These are phyloP conservation scores for Gentiana dahurica DNA, from an alignment of 257 asterid species.

Conservation along the genomic window DNA sequence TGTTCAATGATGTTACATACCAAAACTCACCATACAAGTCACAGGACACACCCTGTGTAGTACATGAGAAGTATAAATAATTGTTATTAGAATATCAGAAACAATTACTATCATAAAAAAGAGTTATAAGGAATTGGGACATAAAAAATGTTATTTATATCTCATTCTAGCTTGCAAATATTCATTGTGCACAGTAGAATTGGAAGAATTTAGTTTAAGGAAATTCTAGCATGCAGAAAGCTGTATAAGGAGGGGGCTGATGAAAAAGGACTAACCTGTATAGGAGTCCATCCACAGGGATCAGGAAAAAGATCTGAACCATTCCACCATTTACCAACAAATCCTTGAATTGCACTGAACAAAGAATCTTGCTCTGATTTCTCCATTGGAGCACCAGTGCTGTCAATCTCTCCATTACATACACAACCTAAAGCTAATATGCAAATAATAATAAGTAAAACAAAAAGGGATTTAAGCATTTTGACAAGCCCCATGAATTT, in stretches of 20 bases:
- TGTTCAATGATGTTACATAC: constrained; percentile 68
- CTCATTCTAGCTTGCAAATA: no score
- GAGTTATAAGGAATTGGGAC: no score
- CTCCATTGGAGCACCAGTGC: constrained; percentile 55
- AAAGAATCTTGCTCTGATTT: constrained; percentile 54
- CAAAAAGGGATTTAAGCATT: constrained; percentile 8
- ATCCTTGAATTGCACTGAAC: constrained; percentile 77
- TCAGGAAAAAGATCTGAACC: constrained; percentile 99
- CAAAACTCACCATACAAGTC: constrained; percentile 77
- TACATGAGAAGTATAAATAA: constrained; percentile 5
- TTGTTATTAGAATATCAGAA: not conserved
- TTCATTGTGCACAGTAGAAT: no score
- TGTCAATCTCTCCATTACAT: constrained; percentile 54
- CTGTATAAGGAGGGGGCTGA: no score
- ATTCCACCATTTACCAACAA: constrained; percentile 96
- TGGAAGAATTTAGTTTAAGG: no score
- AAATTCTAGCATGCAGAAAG: no score
- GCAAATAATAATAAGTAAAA: constrained; percentile 16
- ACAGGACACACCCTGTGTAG: constrained; percentile 84
- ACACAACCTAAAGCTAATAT: constrained; percentile 15
- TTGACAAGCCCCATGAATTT: constrained; percentile 31
- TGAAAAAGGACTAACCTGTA: constrained; percentile 43
- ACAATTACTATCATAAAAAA: no score
- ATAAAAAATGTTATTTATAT: no score
- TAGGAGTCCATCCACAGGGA: constrained; percentile 99